phyloP scores from a whole-genome alignment of 768 basidiomycete genomes.

The Paxillus rubicundulus region DNA sequence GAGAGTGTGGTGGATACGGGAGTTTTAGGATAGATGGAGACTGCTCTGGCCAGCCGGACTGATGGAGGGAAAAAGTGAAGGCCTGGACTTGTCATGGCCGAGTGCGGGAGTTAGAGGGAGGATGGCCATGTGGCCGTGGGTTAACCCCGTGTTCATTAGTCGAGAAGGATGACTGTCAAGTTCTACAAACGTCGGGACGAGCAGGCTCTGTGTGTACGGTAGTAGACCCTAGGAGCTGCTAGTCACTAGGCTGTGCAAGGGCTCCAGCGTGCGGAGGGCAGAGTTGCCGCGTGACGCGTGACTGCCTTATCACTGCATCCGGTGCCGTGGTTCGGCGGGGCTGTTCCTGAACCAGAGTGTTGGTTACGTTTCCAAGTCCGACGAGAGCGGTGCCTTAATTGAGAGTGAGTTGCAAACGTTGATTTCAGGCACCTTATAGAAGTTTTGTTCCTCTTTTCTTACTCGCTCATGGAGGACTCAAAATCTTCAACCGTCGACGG shows the following conservation, averaged over 20 bases:
- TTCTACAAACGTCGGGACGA: background rate
- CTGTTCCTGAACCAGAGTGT: constrained; percentile 31
- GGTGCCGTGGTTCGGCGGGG: constrained; percentile 37
- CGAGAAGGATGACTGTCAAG: background rate
- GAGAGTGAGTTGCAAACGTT: constrained; percentile 25
- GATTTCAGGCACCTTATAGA: constrained; percentile 36
- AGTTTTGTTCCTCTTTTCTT: constrained; percentile 34
- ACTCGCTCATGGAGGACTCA: constrained; percentile 35
- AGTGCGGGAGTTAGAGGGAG: constrained; percentile 4
- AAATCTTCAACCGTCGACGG: constrained; percentile 28
- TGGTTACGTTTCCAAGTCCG: constrained; percentile 32
- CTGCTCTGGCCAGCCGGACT: background rate
- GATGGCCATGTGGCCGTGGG: background rate
- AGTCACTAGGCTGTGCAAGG: too few species aligned
- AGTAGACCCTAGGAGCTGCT: background rate
- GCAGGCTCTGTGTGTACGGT: background rate
- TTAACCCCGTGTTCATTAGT: background rate
- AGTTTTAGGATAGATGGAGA: background rate
- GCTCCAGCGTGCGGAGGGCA: background rate
- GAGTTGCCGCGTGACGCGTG: constrained; percentile 18
- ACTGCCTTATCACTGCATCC: constrained; percentile 16
- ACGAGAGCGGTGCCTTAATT: constrained; percentile 36
- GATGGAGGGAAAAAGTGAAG: background rate
- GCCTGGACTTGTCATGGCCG: constrained; percentile 1
- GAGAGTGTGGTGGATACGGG: background rate